Evolutionary conservation across 2,329 filamentous ascomycete species (phyloP).

Genomic region (Penicillium sp.): DNA sequence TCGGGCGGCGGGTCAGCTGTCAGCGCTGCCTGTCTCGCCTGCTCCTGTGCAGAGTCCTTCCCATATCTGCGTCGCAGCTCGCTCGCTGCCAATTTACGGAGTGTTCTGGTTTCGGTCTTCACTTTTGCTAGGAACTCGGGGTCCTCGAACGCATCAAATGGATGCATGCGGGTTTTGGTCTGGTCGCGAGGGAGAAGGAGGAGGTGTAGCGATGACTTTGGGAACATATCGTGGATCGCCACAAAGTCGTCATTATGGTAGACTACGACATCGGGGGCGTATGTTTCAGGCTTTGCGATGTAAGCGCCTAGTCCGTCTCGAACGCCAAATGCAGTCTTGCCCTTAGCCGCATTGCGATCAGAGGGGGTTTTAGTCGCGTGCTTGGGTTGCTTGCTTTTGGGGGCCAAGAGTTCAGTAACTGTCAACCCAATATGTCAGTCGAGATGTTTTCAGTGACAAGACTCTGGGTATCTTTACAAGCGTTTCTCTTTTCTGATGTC

Average conservation of each 20-base stretch:
- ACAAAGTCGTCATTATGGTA: conserved; percentile 68
- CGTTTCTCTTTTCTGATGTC: conserved; percentile 36
- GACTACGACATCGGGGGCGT: conserved; percentile 60
- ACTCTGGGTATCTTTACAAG: conserved; percentile 28
- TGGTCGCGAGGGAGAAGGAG: conserved; percentile 79
- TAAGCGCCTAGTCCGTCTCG: conserved; percentile 67
- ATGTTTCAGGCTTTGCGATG: conserved; percentile 60
- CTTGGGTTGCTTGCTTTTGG: conserved; percentile 45
- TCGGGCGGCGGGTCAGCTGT: conserved; percentile 50
- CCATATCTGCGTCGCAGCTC: conserved; percentile 73
- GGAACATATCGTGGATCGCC: conserved; percentile 77
- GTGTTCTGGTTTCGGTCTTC: conserved; percentile 57
- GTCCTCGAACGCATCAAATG: conserved; percentile 74
- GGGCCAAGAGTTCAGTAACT: conserved; percentile 58
- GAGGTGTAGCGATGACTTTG: conserved; percentile 80
- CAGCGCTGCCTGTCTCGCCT: conserved; percentile 62
- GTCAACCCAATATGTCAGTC: neutral
- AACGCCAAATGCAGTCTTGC: conserved; percentile 38
- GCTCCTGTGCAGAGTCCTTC: conserved; percentile 61
- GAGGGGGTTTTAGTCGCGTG: conserved; percentile 17
- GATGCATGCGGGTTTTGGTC: conserved; percentile 62
- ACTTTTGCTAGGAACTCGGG: conserved; percentile 65
- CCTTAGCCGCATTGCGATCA: conserved; percentile 15
- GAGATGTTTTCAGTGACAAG: neutral
- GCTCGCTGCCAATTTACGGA: conserved; percentile 65